Evolutionary conservation across 805 yeast genomes (phyloP), one percentile per base, ranked within the genome.

Genomic region (Sugiyamaella americana): DNA sequence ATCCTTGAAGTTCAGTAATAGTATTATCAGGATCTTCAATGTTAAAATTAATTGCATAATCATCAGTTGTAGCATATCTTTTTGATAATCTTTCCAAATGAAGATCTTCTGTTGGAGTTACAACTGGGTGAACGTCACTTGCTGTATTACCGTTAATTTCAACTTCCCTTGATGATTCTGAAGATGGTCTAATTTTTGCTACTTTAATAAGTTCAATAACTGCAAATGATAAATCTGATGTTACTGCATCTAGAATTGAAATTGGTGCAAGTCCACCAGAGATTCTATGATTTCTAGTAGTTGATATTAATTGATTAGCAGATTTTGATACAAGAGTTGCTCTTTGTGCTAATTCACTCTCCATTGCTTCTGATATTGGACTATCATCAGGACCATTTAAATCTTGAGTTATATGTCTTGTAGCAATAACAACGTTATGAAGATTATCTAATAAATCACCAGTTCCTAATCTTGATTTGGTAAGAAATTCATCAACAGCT

Each of bases 11-110:
- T 58, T 87, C 94, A 5, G 87, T 79, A 52, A 89, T 73, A 1
- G 96, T 84, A 61, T 87, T 86, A 59, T 89, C 97, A 1, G 95
- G 95, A 58, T 87, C 85, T 48, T 82, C 82, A 44, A 85, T 81
- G 65, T 86, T 87, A 64, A 85, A 87, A 11, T 35, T 17, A 6
- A 11, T 17, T 6, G 37, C 6, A 6, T 5, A 10, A 13, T 26
- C 13, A 13, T 13, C 13, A 21, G 20, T 35, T 16, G 20, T 35
- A 11, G 37, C 37, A 35, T 35, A 35, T 35, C 37, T 10, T 17
- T 11, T 5, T 17, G 17, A 21, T 6, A 16, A 6, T 44, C 22
- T 13, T 13, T 32, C 23, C 23, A 35, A 16, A 23, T 42, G 41
- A 20, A 42, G n/a, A n/a, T 42, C 45, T 30, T 42, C 45, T 6